phyloP scores from a whole-genome alignment of 2,329 filamentous ascomycete species.

The Fusarium bulbicola region DNA sequence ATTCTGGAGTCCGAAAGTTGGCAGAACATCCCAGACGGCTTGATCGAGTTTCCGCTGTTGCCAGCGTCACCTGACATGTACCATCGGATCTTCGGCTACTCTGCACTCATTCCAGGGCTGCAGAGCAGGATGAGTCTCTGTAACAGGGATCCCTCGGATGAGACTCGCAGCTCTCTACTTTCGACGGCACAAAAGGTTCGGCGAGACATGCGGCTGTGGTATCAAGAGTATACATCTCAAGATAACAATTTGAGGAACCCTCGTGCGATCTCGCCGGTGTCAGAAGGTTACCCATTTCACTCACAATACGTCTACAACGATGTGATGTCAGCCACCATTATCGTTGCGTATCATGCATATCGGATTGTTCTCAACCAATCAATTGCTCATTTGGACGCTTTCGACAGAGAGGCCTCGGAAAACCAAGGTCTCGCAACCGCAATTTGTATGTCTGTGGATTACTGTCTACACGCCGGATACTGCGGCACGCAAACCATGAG shows the following conservation, averaged over 20 bases:
- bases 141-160: rapidly evolving
- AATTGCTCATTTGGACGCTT: rapidly evolving
- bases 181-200: background rate
- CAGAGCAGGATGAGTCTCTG: background rate
- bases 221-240: background rate
- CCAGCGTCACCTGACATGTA: background rate
- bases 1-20: background rate
- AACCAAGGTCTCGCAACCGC: rapidly evolving
- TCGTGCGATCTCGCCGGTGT: rapidly evolving
- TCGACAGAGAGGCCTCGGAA: rapidly evolving
- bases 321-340: background rate
- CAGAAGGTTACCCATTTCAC: background rate
- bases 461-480: background rate
- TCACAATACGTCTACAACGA: background rate
- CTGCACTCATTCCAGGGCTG: background rate
- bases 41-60: background rate
- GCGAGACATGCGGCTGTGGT: background rate
- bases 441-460: background rate
- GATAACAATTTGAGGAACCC: rapidly evolving
- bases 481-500: background rate
- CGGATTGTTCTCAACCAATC: background rate
- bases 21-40: background rate
- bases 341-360: background rate
- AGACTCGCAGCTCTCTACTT: rapidly evolving
- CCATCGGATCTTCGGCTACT: background rate